Evolutionary conservation across 1,284 basidiomycete genomes (phyloP), one percentile per base, ranked within the genome.

Genomic region (Ganoderma multipileum): DNA sequence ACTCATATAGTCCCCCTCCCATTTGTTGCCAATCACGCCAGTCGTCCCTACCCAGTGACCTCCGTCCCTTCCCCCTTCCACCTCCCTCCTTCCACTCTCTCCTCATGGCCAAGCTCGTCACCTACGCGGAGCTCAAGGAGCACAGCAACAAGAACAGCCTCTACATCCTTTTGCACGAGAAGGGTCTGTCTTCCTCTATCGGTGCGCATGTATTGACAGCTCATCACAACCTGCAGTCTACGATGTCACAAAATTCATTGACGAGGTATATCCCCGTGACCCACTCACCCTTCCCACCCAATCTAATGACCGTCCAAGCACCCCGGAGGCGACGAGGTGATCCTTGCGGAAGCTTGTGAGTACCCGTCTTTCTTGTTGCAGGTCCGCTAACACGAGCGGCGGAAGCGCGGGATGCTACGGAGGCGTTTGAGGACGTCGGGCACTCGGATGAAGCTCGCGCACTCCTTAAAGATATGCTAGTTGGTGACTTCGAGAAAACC

Each of bases 371-470:
- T 39, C 41, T 52, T 20, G 33, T 47, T 41, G 9, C 42, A 30
- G 41, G 30, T 63, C 66, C 23, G 65, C 63, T 58, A 59, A 73
- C 66, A 69, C 39, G 72, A 26, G 30, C 26, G 36, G 23, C 16
- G 58, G 23, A 76, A 94, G 93, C 92, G 76, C 91, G 93, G 79
- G 97, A 99, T 81, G 96, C 96, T 36, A 98, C 97, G 55, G 98
- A 99, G 80, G 96, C 97, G 14, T 99, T 99, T 78, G 98, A 99
- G 84, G 98, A 99, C 81, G 97, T 99, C 61, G 97, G 98, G 57
- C 97, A 99, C 88, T 99, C 97, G 20, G 98, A 99, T 78, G 98
- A 99, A 82, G 98, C 97, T 20, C 91, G 97, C 69, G 91, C 86
- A n/a, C 88, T 98, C 72, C 87, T 99, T 67, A 87, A 89, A 70